Base-by-base conservation (phyloP, 2,329 filamentous ascomycete genomes). In the Xylaria multiplex region DNA sequence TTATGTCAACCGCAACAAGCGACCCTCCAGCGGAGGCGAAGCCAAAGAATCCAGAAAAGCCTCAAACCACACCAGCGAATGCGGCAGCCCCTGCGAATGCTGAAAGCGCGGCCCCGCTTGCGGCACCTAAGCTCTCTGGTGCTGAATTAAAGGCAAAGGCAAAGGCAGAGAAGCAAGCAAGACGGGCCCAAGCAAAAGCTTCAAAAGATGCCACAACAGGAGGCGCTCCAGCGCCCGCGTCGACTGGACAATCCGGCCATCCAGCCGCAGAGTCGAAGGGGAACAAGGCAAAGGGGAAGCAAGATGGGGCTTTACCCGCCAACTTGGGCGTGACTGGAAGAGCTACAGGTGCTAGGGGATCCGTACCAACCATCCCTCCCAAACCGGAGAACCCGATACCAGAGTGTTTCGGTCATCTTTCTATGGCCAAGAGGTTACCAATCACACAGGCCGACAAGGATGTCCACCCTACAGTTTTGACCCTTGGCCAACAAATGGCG, bases 81-180 rank as follows among this genome's bases (percentile, higher is more conserved):
- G 7, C 52, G 19, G 59, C 69, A 43, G 50, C 60, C 19, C 62
- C 65, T 46, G 52, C 65, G 24, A 71, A 70, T 22, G 69, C 61
- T 46, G 72, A 75, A 19, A 67, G 66, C 22, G 60, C 66, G 19
- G 69, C 71, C 59, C 59, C 75, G 5, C 60, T 77, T 4, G 77
- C 79, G 16, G 71, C 78, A 22, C 74, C 79, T 73, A 91, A 92
- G 77, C 82, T 92, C 37, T 88, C 91, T 1, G 86, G 86, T 42
- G 93, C 93, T 22, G 91, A 97, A 79, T 77, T 97, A 75, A 98
- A 98, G 81, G 95, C 94, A 74, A 90, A 88, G 77, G 91, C 91
- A 68, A 95, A 97, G 78, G 94, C 93, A 37, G 95, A 97, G 78
- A 98, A 97, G 82, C 91, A 92, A 59, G 93, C 93, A 53, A 86